A percentile compares a stretch with the other conserved stretches of the same genome.
phyloP scores from a whole-genome alignment of 352 stramenopile species.

The Blastocystis sp. region DNA sequence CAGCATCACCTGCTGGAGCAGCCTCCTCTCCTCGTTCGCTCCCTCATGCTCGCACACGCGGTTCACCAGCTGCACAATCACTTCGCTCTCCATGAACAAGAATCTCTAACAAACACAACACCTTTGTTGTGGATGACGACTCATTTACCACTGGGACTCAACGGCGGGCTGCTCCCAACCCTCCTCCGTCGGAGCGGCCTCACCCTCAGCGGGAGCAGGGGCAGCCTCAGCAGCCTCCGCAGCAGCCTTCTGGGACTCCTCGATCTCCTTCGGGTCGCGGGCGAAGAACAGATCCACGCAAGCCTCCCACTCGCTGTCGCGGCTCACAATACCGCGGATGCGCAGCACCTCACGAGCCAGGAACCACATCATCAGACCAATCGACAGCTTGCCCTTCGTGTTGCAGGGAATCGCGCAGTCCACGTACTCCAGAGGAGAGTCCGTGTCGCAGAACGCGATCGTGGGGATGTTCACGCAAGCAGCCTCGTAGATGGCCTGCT shows the following conservation, averaged over 20 bases:
- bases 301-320: conserved; percentile 90
- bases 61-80: background rate
- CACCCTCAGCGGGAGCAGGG: conserved; percentile 28
- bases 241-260: conserved; percentile 90
- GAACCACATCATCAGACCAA: conserved; percentile 99
- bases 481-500: conserved; percentile 91
- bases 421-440: conserved; percentile 97
- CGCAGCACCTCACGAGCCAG: conserved; percentile 95
- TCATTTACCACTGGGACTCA: conserved; percentile 51
- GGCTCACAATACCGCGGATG: conserved; percentile 91
- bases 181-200: conserved; percentile 53
- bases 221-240: background rate
- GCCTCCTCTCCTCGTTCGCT: background rate
- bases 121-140: conserved; percentile 55
- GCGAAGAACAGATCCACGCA: conserved; percentile 99
- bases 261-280: conserved; percentile 97
- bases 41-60: background rate
- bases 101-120: conserved; percentile 43
- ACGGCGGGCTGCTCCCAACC: conserved; percentile 30
- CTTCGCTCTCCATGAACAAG: background rate
- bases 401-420: conserved; percentile 99
- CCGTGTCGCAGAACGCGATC: conserved; percentile 98
- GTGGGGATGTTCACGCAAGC: conserved; percentile 98
- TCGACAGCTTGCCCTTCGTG: conserved; percentile 99
- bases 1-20: too few species aligned